Evolutionary conservation across 495 filamentous ascomycete genomes (phyloP).

Genomic region (Chlorociboria aeruginascens): DNA sequence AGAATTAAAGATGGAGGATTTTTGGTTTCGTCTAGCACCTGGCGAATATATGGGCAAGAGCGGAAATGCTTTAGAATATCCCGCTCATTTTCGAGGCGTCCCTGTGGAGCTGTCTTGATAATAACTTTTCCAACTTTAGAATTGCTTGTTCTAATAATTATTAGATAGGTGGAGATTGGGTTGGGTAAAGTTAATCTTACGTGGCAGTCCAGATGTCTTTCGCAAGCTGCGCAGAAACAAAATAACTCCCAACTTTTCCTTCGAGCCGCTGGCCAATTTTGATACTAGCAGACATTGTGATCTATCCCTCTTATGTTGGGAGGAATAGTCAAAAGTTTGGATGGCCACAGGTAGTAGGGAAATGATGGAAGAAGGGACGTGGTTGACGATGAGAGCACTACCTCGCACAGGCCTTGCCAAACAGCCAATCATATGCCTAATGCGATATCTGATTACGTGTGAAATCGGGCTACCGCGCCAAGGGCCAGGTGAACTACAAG

Average conservation of each 20-base stretch:
- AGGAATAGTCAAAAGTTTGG: not conserved
- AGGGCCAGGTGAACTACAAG: too few species aligned
- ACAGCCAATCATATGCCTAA: not conserved
- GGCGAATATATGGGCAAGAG: slow-evolving; percentile 25
- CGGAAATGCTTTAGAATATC: slow-evolving; percentile 31
- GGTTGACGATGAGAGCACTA: not conserved
- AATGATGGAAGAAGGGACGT: not conserved
- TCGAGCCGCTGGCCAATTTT: slow-evolving; percentile 12
- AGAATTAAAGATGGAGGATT: slow-evolving; percentile 32
- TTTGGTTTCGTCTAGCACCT: slow-evolving; percentile 26
- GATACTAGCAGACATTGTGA: slow-evolving; percentile 9
- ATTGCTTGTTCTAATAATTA: slow-evolving; percentile 19
- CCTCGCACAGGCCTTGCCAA: too few species aligned
- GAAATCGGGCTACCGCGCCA: too few species aligned
- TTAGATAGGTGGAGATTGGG: slow-evolving; percentile 1
- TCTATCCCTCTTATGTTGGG: slow-evolving; percentile 1
- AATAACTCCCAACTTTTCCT: slow-evolving; percentile 11
- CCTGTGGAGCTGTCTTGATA: slow-evolving; percentile 28
- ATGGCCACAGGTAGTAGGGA: not conserved
- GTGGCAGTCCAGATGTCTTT: slow-evolving; percentile 27
- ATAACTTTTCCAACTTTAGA: slow-evolving; percentile 21
- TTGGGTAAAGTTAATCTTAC: slow-evolving; percentile 18
- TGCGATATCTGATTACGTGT: not conserved
- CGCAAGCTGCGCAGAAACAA: slow-evolving; percentile 9
- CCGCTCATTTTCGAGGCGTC: slow-evolving; percentile 29